Base-by-base conservation (phyloP, 805 yeast species). In the Candida berthetii region DNA sequence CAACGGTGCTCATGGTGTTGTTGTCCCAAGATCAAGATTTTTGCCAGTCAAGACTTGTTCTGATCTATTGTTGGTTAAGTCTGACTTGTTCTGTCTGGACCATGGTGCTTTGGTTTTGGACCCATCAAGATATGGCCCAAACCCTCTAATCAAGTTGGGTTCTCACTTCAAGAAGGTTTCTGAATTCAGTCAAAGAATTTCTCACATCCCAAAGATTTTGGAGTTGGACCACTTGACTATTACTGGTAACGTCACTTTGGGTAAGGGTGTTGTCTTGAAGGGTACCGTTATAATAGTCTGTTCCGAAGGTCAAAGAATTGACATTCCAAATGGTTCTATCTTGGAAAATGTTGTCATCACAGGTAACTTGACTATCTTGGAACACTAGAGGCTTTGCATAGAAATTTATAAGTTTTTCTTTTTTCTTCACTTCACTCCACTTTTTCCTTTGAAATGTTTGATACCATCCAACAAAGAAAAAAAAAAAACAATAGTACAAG, bases 221-320 rank as follows among this genome's bases (percentile, higher is more conserved):
- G 99, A 93, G 70, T 79, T 93, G 58, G 99, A 93, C 65, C 99
- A 93, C 66, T 80, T 93, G 57, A 93, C 98, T 39, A 90, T 93
- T 50, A 93, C 98, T 41, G 99, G 99, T 67, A 91, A 93, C 60
- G 99, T 93, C 36, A 78, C 68, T 56, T 74, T 93, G 52, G 99
- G 99, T 59, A 85, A 85, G 64, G 80, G 79, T 55, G 95, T 93
- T 49, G 82, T 86, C 39, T 78, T 93, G 60, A 93, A 86, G 74
- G 99, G 99, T 50, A 93, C 98, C 10, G 99, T 93, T 47, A 93
- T 93, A 59, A 87, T 93, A 53, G 98, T 93, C 41, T 91, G 97
- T 66, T 89, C 90, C 45, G 98, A 93, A 59, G 97, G 97, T 47
- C 93, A 89, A 62, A 86, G 80, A 70, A 93, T 93, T 57, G 97